These are phyloP conservation scores for Auriscalpium microsporum DNA, from an alignment of 768 basidiomycete genomes.

Conservation along the genomic window DNA sequence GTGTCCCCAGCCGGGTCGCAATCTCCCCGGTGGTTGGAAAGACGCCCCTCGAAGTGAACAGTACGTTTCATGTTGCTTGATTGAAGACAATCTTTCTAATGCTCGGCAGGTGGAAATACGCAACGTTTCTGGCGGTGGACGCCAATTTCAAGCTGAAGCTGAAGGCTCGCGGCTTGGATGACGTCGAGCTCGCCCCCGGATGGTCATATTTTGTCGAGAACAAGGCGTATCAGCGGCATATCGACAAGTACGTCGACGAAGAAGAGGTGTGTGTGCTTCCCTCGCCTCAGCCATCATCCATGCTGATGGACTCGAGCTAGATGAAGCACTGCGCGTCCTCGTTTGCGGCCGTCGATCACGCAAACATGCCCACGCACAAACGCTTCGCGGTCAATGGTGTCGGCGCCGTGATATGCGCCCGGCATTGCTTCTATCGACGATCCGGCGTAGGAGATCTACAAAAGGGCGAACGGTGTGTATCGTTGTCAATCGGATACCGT, in stretches of 20 bases:
- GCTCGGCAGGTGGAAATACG: not conserved
- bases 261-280: constrained; percentile 19
- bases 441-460: not conserved
- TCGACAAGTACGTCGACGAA: not conserved
- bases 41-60: not conserved
- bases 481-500: no score
- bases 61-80: constrained; percentile 9
- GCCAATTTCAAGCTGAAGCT: not conserved
- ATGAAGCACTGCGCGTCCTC: not conserved
- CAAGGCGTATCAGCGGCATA: not conserved
- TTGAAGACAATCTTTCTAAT: not conserved
- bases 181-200: not conserved
- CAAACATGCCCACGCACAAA: not conserved
- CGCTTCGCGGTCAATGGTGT: not conserved
- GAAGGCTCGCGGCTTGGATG: not conserved
- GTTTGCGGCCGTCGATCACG: not conserved
- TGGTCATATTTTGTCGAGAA: not conserved
- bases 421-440: not conserved
- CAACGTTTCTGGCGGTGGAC: constrained; percentile 7
- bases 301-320: no score
- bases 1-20: constrained; percentile 16
- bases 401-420: not conserved
- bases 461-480: not conserved
- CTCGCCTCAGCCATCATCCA: not conserved
- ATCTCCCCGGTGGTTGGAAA: constrained; percentile 14